Conservation (phyloP, 257 asterid species). For the Scutellaria barbata region DNA sequence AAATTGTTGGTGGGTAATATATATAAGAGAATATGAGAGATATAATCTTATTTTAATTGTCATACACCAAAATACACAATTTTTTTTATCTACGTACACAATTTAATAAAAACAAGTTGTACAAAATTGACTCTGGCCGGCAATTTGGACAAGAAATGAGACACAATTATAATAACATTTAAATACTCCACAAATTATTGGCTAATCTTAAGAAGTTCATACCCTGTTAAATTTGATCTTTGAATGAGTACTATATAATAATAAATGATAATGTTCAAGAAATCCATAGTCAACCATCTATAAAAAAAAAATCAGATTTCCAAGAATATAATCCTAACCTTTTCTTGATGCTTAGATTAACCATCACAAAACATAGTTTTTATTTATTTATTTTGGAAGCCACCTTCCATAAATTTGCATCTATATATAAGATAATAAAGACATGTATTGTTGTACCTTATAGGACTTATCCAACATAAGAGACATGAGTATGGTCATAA, state of each 20-base stretch:
- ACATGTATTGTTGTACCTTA: not conserved
- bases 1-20: too few species aligned
- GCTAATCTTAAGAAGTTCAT: slow-evolving; percentile 33
- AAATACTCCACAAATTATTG: slow-evolving; percentile 30
- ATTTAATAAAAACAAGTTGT: slow-evolving; percentile 26
- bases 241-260: slow-evolving; percentile 7
- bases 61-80: too few species aligned
- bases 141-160: slow-evolving; percentile 43
- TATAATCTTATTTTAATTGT: too few species aligned
- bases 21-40: too few species aligned
- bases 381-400: too few species aligned
- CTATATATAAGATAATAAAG: not conserved
- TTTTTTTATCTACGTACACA: too few species aligned
- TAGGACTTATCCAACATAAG: slow-evolving; percentile 20
- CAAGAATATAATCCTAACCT: slow-evolving; percentile 12
- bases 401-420: slow-evolving; percentile 30
- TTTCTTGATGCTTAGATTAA: slow-evolving; percentile 8
- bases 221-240: slow-evolving; percentile 11
- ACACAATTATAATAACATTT: slow-evolving; percentile 24
- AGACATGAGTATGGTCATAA: slow-evolving; percentile 17
- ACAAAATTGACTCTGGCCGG: slow-evolving; percentile 54
- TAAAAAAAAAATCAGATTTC: not conserved
- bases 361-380: slow-evolving; percentile 2
- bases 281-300: too few species aligned
- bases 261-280: too few species aligned